Conservation (phyloP, 2,329 filamentous ascomycete species). For the Calcarisporium arbuscula region DNA sequence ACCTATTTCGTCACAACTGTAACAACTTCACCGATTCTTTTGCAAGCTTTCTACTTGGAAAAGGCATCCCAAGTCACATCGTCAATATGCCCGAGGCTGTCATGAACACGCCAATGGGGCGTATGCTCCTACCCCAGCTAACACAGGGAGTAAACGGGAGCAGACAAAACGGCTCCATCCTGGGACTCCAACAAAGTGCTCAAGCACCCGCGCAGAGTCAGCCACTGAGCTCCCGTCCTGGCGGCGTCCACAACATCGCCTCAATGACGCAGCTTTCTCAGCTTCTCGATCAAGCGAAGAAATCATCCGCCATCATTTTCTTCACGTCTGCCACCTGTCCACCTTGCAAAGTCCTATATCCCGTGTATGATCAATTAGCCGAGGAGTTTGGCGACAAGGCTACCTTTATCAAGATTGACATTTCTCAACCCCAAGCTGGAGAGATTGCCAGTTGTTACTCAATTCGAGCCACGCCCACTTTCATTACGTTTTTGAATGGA, state of each 20-base stretch:
- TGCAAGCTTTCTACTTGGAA: constrained; percentile 80
- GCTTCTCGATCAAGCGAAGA: constrained; percentile 49
- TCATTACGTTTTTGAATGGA: constrained; percentile 76
- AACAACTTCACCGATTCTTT: constrained; percentile 97
- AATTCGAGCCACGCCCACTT: constrained; percentile 77
- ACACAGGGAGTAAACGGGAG: constrained; percentile 44
- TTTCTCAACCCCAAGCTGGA: constrained; percentile 56
- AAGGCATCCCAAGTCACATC: constrained; percentile 83
- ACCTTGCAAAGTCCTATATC: constrained; percentile 79
- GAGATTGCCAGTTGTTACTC: constrained; percentile 59
- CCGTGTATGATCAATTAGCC: constrained; percentile 74
- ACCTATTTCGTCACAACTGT: constrained; percentile 87
- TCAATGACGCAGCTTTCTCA: constrained; percentile 28
- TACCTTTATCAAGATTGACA: constrained; percentile 76
- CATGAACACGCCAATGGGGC: constrained; percentile 78
- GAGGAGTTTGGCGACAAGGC: constrained; percentile 62
- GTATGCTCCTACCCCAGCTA: constrained; percentile 74
- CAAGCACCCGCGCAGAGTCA: constrained; percentile 13
- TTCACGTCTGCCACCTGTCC: constrained; percentile 86
- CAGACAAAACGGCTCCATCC: constrained; percentile 44
- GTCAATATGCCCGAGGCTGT: constrained; percentile 78
- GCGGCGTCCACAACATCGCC: constrained; percentile 53
- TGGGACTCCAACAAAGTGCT: constrained; percentile 41
- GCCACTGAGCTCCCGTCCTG: constrained; percentile 3
- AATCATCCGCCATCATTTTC: constrained; percentile 75